A percentile compares a stretch with the other conserved stretches of the same genome.
These are phyloP conservation scores for Camptophora hylomeconis DNA, from an alignment of 2,329 filamentous ascomycete species.

Conservation along the genomic window DNA sequence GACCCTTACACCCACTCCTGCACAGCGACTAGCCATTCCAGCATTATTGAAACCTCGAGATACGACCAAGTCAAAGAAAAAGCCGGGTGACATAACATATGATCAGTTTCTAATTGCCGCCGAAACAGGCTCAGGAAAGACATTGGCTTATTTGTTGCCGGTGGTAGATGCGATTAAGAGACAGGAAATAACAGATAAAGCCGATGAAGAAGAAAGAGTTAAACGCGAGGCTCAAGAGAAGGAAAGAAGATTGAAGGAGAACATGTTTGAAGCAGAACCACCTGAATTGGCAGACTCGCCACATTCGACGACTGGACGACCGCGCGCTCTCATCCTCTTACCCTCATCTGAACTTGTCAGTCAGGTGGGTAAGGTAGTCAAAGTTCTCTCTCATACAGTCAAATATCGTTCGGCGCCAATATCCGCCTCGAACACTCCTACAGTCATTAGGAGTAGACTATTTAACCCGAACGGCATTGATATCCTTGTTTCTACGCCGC, in stretches of 20 bases:
- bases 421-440: slow-evolving; percentile 61
- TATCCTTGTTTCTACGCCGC: slow-evolving; percentile 74
- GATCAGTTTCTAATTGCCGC: slow-evolving; percentile 73
- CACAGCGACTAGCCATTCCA: slow-evolving; percentile 81
- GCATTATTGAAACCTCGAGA: slow-evolving; percentile 45
- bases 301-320: slow-evolving; percentile 63
- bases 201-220: slow-evolving; percentile 38
- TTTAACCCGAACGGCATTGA: slow-evolving; percentile 75
- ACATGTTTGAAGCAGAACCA: slow-evolving; percentile 48
- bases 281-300: slow-evolving; percentile 49
- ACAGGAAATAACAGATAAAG: slow-evolving; percentile 51
- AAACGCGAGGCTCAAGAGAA: slow-evolving; percentile 23
- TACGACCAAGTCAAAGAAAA: slow-evolving; percentile 18
- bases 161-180: slow-evolving; percentile 74
- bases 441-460: slow-evolving; percentile 70
- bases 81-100: slow-evolving; percentile 32
- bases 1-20: slow-evolving; percentile 70
- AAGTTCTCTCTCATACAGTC: slow-evolving; percentile 66
- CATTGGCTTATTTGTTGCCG: slow-evolving; percentile 79
- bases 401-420: slow-evolving; percentile 80
- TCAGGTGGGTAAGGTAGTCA: slow-evolving; percentile 72
- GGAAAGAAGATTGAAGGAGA: slow-evolving; percentile 36
- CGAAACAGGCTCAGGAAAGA: slow-evolving; percentile 96
- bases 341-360: slow-evolving; percentile 84
- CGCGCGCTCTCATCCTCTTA: slow-evolving; percentile 72